Base-by-base conservation (phyloP, 805 yeast species). In the Metschnikowia bowlesiae region DNA sequence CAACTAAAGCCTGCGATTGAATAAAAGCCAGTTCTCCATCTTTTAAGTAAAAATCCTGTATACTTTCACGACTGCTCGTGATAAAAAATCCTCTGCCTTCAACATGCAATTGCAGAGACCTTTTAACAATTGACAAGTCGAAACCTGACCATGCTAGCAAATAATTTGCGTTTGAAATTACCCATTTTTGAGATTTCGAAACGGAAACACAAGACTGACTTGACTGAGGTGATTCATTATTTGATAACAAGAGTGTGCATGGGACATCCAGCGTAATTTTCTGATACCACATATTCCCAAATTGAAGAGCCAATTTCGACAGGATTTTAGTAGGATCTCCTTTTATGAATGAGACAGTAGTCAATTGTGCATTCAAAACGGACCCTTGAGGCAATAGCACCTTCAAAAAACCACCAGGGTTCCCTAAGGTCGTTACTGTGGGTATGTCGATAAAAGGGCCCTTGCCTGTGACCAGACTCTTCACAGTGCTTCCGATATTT, bases 371-470 rank as follows among this genome's bases (percentile, higher is more conserved):
- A 31, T 48, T 54, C 13, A 55, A 16, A 6, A 33, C 10, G 11
- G 55, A 40, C 8, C 51, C 49, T 38, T 16, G 50, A n/a, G 59
- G 55, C 31, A 55, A 47, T 22, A 37, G 38, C n/a, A 53, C 39
- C 11, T 36, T 44, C 34, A 46, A 44, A 31, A 48, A 39, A 16
- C 39, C 39, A 13, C 44, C 51, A 3, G 47, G 44, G 30, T 44
- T 45, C 26, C 57, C 52, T 11, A 52, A 13, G 16, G 49, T 46
- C 28, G 44, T 40, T 16, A 54, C 14, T 11, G 46, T 44, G 4
- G 56, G 59, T 14, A 52, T 16, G 10, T 52, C 53, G 30, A 54
- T 35, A 34, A 55, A 55, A 4, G 59, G 59, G 4, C 59, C 58
- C 16, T 32, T 41, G 8, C 57, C 57, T 10, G 59, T 55, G 5